phyloP scores from a whole-genome alignment of 208 protist genomes.

The Jaenimonas drosophilae region DNA sequence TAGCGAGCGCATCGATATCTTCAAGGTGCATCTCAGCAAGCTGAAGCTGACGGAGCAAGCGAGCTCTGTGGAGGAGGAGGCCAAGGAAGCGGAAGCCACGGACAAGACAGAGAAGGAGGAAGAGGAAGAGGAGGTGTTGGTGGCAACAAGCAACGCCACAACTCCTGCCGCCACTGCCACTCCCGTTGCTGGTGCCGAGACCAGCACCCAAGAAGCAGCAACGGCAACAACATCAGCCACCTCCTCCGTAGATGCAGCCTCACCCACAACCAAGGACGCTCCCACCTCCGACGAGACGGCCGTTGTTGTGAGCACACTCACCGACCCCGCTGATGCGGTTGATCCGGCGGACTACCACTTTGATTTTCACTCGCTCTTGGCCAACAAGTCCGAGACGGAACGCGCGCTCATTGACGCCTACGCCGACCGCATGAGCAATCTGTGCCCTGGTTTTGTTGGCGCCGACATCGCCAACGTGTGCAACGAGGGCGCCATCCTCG shows the following conservation, averaged over 20 bases:
- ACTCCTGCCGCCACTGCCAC: not conserved
- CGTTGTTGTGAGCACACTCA: not conserved
- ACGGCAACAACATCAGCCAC: not conserved
- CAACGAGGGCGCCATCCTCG: constrained; percentile 93
- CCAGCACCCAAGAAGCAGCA: not conserved
- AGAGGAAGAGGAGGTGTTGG: not conserved
- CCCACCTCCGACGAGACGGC: not conserved
- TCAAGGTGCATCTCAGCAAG: constrained; percentile 89
- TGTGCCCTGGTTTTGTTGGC: constrained; percentile 85
- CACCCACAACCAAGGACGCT: not conserved
- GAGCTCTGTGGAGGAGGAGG: not conserved
- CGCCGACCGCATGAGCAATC: constrained; percentile 56
- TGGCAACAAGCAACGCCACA: no score
- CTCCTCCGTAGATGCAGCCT: not conserved
- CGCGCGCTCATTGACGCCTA: constrained; percentile 59
- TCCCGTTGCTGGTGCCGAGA: not conserved
- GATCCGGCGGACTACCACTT: constrained; percentile 14
- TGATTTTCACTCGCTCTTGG: constrained; percentile 34
- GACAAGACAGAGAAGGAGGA: constrained; percentile 2
- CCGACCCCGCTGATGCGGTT: not conserved
- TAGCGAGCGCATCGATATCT: constrained; percentile 92
- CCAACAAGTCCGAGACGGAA: constrained; percentile 36
- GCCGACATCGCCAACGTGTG: constrained; percentile 97
- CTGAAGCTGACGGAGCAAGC: constrained; percentile 39
- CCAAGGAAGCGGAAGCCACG: constrained; percentile 2